Evolutionary conservation across 2,329 filamentous ascomycete species (phyloP), one percentile per base, ranked within the genome.

Genomic region (Sclerotinia glacialis): DNA sequence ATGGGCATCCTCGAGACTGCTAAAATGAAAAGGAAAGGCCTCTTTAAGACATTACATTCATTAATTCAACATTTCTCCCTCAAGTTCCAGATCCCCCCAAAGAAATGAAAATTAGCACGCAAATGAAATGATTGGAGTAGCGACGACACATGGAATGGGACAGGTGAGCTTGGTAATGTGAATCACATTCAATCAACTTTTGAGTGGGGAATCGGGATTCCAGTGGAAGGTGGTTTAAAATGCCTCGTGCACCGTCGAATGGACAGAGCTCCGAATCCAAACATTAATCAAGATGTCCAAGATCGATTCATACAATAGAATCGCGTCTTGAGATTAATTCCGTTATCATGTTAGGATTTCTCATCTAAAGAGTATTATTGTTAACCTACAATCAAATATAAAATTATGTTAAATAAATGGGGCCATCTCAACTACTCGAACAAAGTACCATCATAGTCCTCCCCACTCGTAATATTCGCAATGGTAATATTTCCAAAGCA

Each of bases 401-500:
- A 18, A 42, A 26, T 26, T 56, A 18, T 56, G n/a, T 12, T n/a
- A 40, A 23, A 26, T n/a, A 31, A 16, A 8, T 5, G 8, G 5
- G 26, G 8, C 18, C 8, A 4, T 9, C 5, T 12, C 14, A 28
- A 21, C 28, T 11, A 40, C 5, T 60, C 37, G 18, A 66, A 66
- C 55, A 66, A 47, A 34, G 64, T 66, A 5, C 64, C 64, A 61
- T 66, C 64, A 46, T 37, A 66, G 14, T 66, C 64, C 26, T 31
- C 52, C 8, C 64, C 64, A 37, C 64, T 66, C 7, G 64, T 66
- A 34, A 61, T 37, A 53, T 66, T 61, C 1, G 64, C 37, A 1
- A 66, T 37, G 8, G 64, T 66, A 5, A 6, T 53, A 26, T 66
- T 66, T 11, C 64, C 64, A 52, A 66, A 66, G 34, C 64, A 66